phyloP scores from a whole-genome alignment of 768 basidiomycete genomes.

The Rhizopogon salebrosus region DNA sequence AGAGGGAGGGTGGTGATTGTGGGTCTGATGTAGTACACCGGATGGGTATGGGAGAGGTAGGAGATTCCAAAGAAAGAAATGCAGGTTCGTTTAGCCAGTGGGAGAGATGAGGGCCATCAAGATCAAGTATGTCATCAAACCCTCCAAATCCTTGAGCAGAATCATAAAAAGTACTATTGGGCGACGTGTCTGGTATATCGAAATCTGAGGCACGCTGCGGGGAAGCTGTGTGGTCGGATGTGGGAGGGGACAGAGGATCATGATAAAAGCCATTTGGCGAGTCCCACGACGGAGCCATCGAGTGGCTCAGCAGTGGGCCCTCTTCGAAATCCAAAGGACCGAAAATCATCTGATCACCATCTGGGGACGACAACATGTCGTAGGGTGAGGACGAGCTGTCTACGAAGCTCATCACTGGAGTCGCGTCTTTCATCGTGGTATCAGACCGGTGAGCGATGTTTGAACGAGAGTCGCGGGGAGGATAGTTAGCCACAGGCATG shows the following conservation, averaged over 20 bases:
- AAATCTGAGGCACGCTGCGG: constrained; percentile 36
- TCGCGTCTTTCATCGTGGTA: constrained; percentile 24
- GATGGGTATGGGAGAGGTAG: constrained; percentile 63
- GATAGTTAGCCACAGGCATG: constrained; percentile 40
- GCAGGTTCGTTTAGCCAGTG: constrained; percentile 67
- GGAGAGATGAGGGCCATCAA: constrained; percentile 37
- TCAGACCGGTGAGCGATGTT: constrained; percentile 13
- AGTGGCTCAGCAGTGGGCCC: constrained; percentile 18
- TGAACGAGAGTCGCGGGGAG: constrained; percentile 30
- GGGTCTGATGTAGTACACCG: constrained; percentile 39
- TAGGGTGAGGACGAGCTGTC: constrained; percentile 37
- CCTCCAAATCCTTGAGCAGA: constrained; percentile 21
- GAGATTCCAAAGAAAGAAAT: constrained; percentile 25
- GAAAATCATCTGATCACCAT: constrained; percentile 30
- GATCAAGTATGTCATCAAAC: constrained; percentile 35
- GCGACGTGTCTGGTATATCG: constrained; percentile 36
- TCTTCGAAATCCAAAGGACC: constrained; percentile 30
- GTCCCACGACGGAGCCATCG: constrained; percentile 18
- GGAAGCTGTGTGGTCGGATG: constrained; percentile 33
- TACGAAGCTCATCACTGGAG: constrained; percentile 29
- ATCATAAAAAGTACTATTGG: constrained; percentile 31
- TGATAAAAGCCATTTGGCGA: constrained; percentile 29
- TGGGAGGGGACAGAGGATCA: constrained; percentile 36
- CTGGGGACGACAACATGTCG: constrained; percentile 31
- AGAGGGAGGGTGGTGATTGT: constrained; percentile 41